Evolutionary conservation across 2,329 filamentous ascomycete species (phyloP).

Genomic region (Phialophora macrospora): DNA sequence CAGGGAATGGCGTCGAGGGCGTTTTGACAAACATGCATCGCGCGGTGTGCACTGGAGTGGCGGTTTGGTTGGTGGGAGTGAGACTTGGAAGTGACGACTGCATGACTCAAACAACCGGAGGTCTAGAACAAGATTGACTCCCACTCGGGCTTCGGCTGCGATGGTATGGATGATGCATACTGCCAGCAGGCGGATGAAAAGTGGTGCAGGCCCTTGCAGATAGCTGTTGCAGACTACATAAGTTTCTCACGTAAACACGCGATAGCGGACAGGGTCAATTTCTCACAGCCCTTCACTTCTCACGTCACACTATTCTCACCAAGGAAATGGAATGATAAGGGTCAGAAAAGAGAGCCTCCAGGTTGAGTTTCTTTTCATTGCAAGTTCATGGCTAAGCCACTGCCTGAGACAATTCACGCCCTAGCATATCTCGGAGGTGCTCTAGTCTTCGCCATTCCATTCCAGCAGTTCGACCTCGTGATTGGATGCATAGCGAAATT

Average conservation of each 20-base stretch:
- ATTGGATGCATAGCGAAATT: not conserved
- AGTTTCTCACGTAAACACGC: not conserved
- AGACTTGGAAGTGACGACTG: not conserved
- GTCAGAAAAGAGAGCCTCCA: not conserved
- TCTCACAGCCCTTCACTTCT: not conserved
- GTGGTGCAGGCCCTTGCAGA: not conserved
- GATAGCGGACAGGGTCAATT: not conserved
- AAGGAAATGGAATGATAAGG: not conserved
- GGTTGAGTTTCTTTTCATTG: not conserved
- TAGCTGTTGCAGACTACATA: not conserved
- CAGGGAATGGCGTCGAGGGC: constrained; percentile 1
- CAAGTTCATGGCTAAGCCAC: not conserved
- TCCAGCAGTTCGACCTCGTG: not conserved
- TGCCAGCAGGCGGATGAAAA: not conserved
- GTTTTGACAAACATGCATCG: constrained; percentile 2
- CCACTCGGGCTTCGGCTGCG: not conserved
- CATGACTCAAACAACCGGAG: not conserved
- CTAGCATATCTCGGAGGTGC: not conserved
- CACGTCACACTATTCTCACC: not conserved
- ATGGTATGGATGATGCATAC: not conserved
- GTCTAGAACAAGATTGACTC: not conserved
- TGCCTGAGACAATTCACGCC: not conserved
- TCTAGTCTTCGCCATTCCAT: not conserved
- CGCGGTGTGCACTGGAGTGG: not conserved
- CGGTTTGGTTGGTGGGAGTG: not conserved